Conservation (phyloP, 2,329 filamentous ascomycete genomes). For the Beauveria sp. region DNA sequence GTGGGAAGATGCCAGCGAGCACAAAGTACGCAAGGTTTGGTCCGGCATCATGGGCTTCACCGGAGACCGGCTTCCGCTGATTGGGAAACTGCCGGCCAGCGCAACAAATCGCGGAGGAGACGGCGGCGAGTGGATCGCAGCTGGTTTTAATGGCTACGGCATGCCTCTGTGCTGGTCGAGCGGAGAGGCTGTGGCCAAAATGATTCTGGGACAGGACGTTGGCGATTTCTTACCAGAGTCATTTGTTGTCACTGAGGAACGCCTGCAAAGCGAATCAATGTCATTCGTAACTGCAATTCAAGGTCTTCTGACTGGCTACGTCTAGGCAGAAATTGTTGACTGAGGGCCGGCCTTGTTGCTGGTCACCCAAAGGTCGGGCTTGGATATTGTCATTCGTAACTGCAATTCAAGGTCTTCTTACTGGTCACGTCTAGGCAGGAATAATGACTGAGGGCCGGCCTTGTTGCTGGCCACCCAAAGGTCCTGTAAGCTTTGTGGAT, state of each 20-base stretch:
- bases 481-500: no score
- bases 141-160: conserved; percentile 40
- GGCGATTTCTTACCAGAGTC: conserved; percentile 16
- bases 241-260: conserved; percentile 15
- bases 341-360: no score
- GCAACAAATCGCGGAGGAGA: conserved; percentile 14
- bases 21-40: conserved; percentile 33
- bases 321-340: neutral
- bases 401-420: neutral
- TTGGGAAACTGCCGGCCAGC: conserved; percentile 32
- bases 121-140: conserved; percentile 39
- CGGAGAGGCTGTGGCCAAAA: conserved; percentile 29
- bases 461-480: neutral
- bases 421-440: neutral
- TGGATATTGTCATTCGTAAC: neutral
- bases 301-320: neutral
- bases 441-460: neutral
- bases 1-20: conserved; percentile 18
- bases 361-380: no score
- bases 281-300: neutral
- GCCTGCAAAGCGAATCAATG: neutral
- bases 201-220: conserved; percentile 19
- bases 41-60: conserved; percentile 38
- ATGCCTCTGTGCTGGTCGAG: conserved; percentile 44
- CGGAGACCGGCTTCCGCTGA: conserved; percentile 38